Evolutionary conservation across 2,329 filamentous ascomycete genomes (phyloP).

Genomic region (Rutstroemia sydowiana): DNA sequence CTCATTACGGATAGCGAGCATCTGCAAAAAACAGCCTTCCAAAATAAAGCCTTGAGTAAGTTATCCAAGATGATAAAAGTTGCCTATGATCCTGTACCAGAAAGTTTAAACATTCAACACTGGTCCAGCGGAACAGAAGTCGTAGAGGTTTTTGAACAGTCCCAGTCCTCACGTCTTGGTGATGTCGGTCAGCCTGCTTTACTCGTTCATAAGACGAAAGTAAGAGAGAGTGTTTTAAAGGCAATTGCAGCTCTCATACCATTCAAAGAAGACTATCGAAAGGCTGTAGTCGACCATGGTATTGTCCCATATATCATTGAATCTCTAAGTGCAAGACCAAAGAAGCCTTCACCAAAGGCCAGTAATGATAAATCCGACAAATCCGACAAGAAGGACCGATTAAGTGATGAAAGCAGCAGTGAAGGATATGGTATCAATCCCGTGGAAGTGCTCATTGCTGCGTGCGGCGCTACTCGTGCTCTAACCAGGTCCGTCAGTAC

Average conservation of each 20-base stretch:
- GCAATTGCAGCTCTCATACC: conserved; percentile 76
- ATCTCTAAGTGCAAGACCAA: conserved; percentile 61
- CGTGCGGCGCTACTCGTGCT: conserved; percentile 73
- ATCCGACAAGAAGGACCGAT: conserved; percentile 16
- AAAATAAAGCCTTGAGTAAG: conserved; percentile 55
- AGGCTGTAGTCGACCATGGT: conserved; percentile 75
- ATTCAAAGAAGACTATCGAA: conserved; percentile 77
- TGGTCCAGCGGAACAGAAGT: conserved; percentile 37
- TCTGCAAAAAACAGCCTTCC: conserved; percentile 75
- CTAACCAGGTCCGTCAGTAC: conserved; percentile 79
- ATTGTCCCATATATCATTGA: conserved; percentile 76
- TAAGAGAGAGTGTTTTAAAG: conserved; percentile 68
- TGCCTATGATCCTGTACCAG: conserved; percentile 52
- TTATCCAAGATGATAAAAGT: conserved; percentile 58
- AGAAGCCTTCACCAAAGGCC: conserved; percentile 37
- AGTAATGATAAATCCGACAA: conserved; percentile 33
- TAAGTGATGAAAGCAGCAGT: conserved; percentile 14
- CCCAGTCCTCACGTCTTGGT: conserved; percentile 46
- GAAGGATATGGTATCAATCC: conserved; percentile 65
- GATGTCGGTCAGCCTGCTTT: conserved; percentile 51
- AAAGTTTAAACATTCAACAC: conserved; percentile 40
- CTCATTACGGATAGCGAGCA: conserved; percentile 71
- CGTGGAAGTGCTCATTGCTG: conserved; percentile 70
- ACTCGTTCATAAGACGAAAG: conserved; percentile 62
- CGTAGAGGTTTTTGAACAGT: conserved; percentile 12